These are phyloP conservation scores for Elsinoe perseae DNA, from an alignment of 2,329 filamentous ascomycete genomes.

Conservation along the genomic window DNA sequence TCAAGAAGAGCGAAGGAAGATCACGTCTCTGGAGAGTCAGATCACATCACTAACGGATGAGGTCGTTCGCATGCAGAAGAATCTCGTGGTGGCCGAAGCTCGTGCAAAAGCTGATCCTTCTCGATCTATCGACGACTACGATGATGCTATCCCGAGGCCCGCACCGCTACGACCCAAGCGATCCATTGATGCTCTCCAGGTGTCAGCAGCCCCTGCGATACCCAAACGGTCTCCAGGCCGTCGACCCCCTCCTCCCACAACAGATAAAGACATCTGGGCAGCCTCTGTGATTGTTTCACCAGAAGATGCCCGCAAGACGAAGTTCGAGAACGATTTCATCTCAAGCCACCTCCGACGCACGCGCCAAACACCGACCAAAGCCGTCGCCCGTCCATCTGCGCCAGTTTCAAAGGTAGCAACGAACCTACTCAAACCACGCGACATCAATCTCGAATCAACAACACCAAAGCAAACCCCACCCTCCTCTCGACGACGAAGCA, in stretches of 20 bases:
- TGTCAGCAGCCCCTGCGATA: background rate
- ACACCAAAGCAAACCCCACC: constrained; percentile 3
- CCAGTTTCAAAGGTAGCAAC: background rate
- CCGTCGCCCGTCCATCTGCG: background rate
- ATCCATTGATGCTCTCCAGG: background rate
- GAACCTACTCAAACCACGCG: background rate
- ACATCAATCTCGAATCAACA: background rate
- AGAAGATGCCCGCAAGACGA: background rate
- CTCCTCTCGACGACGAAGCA: background rate
- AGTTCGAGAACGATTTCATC: constrained; percentile 6
- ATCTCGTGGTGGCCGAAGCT: background rate
- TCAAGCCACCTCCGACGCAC: constrained; percentile 7
- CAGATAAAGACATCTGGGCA: constrained; percentile 10
- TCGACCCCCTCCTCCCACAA: constrained; percentile 2
- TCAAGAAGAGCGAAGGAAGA: constrained; percentile 59
- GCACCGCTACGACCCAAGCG: background rate
- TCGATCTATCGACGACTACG: constrained; percentile 4
- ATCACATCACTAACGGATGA: constrained; percentile 50
- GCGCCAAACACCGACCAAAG: background rate
- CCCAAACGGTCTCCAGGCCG: background rate
- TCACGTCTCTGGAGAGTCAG: constrained; percentile 55
- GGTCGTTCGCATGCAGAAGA: constrained; percentile 8
- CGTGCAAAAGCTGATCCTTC: background rate
- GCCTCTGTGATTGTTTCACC: background rate
- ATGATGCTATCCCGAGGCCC: background rate